These are phyloP conservation scores for Gelatoporia subvermispora DNA, from an alignment of 768 basidiomycete species.

Conservation along the genomic window DNA sequence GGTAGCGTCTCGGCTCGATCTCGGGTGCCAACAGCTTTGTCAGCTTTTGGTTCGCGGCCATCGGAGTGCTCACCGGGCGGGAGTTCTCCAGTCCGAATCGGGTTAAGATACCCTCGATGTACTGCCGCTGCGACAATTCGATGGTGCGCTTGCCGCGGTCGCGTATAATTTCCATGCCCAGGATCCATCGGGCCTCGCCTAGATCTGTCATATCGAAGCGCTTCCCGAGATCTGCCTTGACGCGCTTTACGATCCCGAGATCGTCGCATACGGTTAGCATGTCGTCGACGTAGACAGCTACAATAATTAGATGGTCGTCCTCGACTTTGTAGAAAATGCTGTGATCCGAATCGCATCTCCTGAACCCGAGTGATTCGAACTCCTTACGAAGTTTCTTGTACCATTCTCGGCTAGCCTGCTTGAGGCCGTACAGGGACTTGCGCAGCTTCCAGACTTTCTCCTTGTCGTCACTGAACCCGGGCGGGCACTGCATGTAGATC, in stretches of 20 bases:
- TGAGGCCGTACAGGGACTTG: conserved; percentile 7
- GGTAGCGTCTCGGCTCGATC: conserved; percentile 10
- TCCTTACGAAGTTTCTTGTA: conserved; percentile 1
- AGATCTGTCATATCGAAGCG: too few species aligned
- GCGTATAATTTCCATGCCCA: too few species aligned
- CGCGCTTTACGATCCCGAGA: too few species aligned
- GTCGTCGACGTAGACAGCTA: conserved; percentile 2
- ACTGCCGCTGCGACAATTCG: conserved; percentile 7
- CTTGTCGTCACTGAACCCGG: conserved; percentile 24
- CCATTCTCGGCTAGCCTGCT: conserved; percentile 9
- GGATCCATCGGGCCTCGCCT: too few species aligned
- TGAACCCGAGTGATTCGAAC: background rate
- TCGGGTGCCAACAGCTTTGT: too few species aligned
- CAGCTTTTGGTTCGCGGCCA: conserved; percentile 2
- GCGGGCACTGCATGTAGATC: conserved; percentile 42
- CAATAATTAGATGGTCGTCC: background rate
- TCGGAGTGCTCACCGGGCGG: conserved; percentile 1
- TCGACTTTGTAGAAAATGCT: conserved; percentile 10
- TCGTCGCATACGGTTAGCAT: too few species aligned
- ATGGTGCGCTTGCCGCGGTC: too few species aligned
- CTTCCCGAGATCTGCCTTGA: too few species aligned
- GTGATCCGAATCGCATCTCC: conserved; percentile 8
- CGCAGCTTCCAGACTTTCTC: background rate
- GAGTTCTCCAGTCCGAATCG: conserved; percentile 8
- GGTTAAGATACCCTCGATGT: conserved; percentile 10